These are phyloP conservation scores for Tetrapisispora nanseiensis DNA, from an alignment of 805 yeast genomes.

Conservation along the genomic window DNA sequence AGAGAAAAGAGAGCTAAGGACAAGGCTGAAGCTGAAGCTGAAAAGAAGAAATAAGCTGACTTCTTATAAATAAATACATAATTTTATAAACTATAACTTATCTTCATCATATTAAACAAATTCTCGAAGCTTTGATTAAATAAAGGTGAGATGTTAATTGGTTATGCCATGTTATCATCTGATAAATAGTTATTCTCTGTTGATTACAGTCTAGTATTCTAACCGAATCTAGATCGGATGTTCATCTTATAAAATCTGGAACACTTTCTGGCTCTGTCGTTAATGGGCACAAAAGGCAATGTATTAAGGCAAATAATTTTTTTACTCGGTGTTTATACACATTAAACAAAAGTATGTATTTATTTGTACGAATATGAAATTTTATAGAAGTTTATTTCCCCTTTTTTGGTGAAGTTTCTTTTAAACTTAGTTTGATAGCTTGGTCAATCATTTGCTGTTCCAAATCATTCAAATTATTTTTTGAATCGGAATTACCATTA, in stretches of 20 bases:
- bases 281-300: too few relatives aligned
- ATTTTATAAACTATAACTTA: conserved; percentile 1
- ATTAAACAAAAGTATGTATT: too few relatives aligned
- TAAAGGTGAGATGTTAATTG: too few relatives aligned
- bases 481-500: conserved; percentile 1
- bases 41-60: conserved; percentile 72
- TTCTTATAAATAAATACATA: neutral
- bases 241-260: too few relatives aligned
- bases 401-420: conserved; percentile 33
- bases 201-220: too few relatives aligned
- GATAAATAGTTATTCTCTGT: too few relatives aligned
- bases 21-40: conserved; percentile 98
- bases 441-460: conserved; percentile 79
- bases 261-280: too few relatives aligned
- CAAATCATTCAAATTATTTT: conserved; percentile 35
- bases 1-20: conserved; percentile 97
- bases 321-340: too few relatives aligned
- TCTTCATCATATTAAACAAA: conserved; percentile 2
- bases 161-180: too few relatives aligned
- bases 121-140: too few relatives aligned
- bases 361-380: neutral
- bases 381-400: conserved; percentile 3
- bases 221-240: too few relatives aligned
- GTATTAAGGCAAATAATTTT: too few relatives aligned
- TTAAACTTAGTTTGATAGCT: conserved; percentile 63